phyloP scores from a whole-genome alignment of 768 basidiomycete genomes.

The Clavulina sp. region DNA sequence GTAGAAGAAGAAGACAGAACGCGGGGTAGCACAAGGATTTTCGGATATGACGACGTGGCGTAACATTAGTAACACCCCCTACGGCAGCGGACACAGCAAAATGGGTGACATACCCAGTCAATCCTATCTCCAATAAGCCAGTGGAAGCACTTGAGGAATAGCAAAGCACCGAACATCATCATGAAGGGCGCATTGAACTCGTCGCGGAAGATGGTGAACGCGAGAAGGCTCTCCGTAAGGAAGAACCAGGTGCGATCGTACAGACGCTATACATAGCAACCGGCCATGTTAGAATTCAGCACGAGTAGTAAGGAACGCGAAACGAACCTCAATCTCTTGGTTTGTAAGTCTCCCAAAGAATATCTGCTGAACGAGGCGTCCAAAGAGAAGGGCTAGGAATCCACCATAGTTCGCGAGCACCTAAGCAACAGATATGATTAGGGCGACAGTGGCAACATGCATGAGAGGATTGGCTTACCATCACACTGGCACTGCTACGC shows the following conservation, averaged over 20 bases:
- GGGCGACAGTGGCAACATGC: neutral
- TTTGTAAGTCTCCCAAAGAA: slow-evolving; percentile 84
- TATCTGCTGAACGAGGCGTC: slow-evolving; percentile 60
- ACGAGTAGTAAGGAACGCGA: neutral
- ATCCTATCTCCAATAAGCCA: slow-evolving; percentile 93
- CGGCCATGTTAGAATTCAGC: slow-evolving; percentile 1
- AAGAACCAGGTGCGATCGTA: slow-evolving; percentile 97
- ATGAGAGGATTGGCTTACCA: slow-evolving; percentile 36
- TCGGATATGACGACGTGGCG: too few relatives aligned
- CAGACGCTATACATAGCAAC: slow-evolving; percentile 45
- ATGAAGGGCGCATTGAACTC: slow-evolving; percentile 88
- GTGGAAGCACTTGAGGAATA: slow-evolving; percentile 94
- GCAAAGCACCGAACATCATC: slow-evolving; percentile 83
- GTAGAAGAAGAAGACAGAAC: too few relatives aligned
- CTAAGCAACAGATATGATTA: slow-evolving; percentile 24
- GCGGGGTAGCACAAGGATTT: too few relatives aligned
- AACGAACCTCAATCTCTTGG: slow-evolving; percentile 75
- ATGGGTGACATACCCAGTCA: slow-evolving; percentile 56
- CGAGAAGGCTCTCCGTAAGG: slow-evolving; percentile 87
- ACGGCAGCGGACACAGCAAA: too few relatives aligned
- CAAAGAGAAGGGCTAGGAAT: slow-evolving; percentile 55
- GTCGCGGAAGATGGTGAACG: slow-evolving; percentile 93
- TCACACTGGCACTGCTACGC: slow-evolving; percentile 77
- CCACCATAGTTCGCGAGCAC: slow-evolving; percentile 82
- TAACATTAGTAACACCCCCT: neutral